phyloP scores from a whole-genome alignment of 345 rosid species.

The Hibiscus tridactylites region DNA sequence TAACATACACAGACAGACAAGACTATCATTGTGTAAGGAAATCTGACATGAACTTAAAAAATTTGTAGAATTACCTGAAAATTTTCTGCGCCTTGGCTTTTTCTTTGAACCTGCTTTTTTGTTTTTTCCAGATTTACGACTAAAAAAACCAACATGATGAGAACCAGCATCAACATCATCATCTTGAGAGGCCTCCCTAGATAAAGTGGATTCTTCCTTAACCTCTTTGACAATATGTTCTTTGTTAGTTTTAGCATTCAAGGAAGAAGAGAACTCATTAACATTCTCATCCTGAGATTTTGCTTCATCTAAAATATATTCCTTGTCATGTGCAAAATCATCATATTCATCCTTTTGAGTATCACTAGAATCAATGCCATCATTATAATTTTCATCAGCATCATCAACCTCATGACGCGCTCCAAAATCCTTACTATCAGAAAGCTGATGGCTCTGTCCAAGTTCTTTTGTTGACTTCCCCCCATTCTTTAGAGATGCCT shows the following conservation, averaged over 20 bases:
- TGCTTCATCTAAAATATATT: slow-evolving; percentile 14
- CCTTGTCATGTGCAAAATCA: slow-evolving; percentile 40
- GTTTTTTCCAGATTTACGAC: slow-evolving; percentile 38
- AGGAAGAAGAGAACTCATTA: slow-evolving; percentile 23
- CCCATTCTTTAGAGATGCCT: slow-evolving; percentile 52
- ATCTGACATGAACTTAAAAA: background rate
- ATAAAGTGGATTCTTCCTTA: slow-evolving; percentile 25
- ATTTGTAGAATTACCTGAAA: slow-evolving; percentile 31
- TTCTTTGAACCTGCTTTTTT: slow-evolving; percentile 41
- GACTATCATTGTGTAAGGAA: background rate
- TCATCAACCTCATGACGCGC: slow-evolving; percentile 28
- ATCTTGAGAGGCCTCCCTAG: slow-evolving; percentile 26
- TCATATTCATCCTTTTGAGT: slow-evolving; percentile 38
- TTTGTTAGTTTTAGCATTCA: slow-evolving; percentile 24
- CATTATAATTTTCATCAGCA: slow-evolving; percentile 43
- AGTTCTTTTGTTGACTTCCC: slow-evolving; percentile 20
- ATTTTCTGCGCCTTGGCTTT: slow-evolving; percentile 56
- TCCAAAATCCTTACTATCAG: slow-evolving; percentile 20
- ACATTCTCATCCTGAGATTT: slow-evolving; percentile 15
- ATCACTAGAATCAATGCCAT: slow-evolving; percentile 51
- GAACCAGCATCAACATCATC: slow-evolving; percentile 18
- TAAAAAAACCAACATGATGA: slow-evolving; percentile 8
- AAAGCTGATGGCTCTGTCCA: slow-evolving; percentile 13
- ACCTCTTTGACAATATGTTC: slow-evolving; percentile 29
- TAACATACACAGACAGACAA: background rate